phyloP scores from a whole-genome alignment of 1,139 yeast genomes.

The Arxiozyma heterogenica region DNA sequence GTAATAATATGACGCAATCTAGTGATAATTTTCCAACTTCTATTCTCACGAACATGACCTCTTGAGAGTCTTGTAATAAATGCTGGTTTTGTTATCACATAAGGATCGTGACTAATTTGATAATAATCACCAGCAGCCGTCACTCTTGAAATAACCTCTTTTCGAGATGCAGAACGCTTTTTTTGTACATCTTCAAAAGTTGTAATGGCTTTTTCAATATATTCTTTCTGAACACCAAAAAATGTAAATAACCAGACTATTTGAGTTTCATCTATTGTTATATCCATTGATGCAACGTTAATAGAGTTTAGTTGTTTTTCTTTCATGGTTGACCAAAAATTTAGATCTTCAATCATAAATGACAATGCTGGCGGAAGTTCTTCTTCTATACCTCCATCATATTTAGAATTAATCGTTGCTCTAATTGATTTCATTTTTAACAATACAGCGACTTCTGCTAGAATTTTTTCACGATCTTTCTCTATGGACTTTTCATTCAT shows the following conservation, averaged over 20 bases:
- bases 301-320: conserved; percentile 32
- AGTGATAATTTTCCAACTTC: conserved; percentile 80
- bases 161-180: conserved; percentile 11
- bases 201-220: conserved; percentile 23
- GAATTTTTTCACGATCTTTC: conserved; percentile 11
- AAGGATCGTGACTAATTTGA: conserved; percentile 71
- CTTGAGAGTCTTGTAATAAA: conserved; percentile 61
- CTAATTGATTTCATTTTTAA: conserved; percentile 17
- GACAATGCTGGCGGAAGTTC: conserved; percentile 18
- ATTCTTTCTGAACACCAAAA: conserved; percentile 17
- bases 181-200: conserved; percentile 13
- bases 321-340: conserved; percentile 37
- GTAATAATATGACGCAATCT: conserved; percentile 66
- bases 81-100: conserved; percentile 83
- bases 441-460: conserved; percentile 13
- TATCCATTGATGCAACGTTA: conserved; percentile 31
- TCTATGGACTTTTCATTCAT: conserved; percentile 16
- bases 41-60: conserved; percentile 68
- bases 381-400: conserved; percentile 6
- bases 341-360: conserved; percentile 29
- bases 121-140: conserved; percentile 54
- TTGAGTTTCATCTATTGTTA: conserved; percentile 33
- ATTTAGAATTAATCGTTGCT: conserved; percentile 14
- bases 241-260: conserved; percentile 36
- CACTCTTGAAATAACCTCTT: conserved; percentile 34